Conservation (phyloP, 768 basidiomycete species). For the Auriscalpium vulgare region DNA sequence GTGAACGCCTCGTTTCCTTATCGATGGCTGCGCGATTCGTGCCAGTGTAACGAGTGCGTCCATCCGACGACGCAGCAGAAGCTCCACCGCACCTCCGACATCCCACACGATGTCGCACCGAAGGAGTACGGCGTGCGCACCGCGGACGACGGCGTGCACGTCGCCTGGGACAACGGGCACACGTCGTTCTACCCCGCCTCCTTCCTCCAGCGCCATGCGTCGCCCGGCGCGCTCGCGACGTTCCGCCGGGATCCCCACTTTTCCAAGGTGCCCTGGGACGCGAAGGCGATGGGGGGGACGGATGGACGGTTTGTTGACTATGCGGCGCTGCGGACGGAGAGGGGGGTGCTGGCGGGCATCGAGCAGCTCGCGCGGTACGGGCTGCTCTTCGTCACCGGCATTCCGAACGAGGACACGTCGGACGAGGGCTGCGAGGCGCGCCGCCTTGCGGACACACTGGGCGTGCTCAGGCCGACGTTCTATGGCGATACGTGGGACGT, state of each 20-base stretch:
- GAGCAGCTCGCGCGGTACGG: constrained; percentile 67
- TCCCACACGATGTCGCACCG: constrained; percentile 44
- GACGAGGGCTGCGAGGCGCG: constrained; percentile 60
- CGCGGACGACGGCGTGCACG: constrained; percentile 36
- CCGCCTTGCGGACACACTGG: constrained; percentile 57
- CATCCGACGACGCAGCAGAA: constrained; percentile 78
- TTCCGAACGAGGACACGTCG: constrained; percentile 55
- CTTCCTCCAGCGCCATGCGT: constrained; percentile 45
- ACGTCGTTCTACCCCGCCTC: constrained; percentile 41
- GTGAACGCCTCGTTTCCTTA: constrained; percentile 48
- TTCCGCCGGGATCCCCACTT: constrained; percentile 38
- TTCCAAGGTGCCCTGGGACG: constrained; percentile 37
- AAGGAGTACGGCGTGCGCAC: constrained; percentile 32
- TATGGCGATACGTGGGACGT: constrained; percentile 92
- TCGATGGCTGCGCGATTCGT: constrained; percentile 81
- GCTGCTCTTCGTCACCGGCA: constrained; percentile 61
- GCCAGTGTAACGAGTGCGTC: constrained; percentile 62
- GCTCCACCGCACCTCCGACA: constrained; percentile 60
- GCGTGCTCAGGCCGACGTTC: constrained; percentile 77
- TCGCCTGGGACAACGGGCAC: constrained; percentile 51
- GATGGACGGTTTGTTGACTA: constrained; percentile 34
- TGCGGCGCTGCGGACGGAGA: constrained; percentile 33
- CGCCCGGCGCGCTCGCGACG: constrained; percentile 22
- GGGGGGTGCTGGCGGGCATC: constrained; percentile 49
- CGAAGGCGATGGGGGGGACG: not conserved